Base-by-base conservation (phyloP, 192 early-diverging fungal species). In the Podila epigama region DNA sequence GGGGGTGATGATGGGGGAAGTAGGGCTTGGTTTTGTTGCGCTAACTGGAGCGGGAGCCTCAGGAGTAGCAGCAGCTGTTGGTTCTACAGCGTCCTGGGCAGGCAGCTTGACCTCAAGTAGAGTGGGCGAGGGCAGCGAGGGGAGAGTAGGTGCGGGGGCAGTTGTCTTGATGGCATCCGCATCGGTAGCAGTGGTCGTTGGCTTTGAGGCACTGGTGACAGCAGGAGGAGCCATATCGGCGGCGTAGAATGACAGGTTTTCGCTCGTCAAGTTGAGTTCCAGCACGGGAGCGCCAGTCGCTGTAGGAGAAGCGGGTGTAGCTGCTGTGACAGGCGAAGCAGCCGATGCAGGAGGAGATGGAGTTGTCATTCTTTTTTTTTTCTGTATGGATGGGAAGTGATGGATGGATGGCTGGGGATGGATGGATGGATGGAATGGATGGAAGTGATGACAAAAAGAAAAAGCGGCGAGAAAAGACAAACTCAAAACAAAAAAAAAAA, bases 101-200 rank as follows among this genome's bases (percentile, higher is more conserved):
- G 52, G 52, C 1, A 66, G 31, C n/a, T 77, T 67, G 53, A 58
- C 61, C 5, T 67, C 66, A 27, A 63, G 65, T 37, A 35, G n/a
- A 35, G 64, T 51, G 40, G 72, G 60, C 39, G 59, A 36, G 52
- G 65, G 35, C 36, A 59, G 27, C 33, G 58, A 20, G 32, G 54
- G 51, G 5, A 22, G 4, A n/a, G n/a, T n/a, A n/a, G n/a, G n/a
- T n/a, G n/a, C n/a, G n/a, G n/a, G n/a, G n/a, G n/a, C n/a, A n/a
- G n/a, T n/a, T n/a, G n/a, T n/a, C 20, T 22, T 48, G 7, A 22
- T 48, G 44, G n/a, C 44, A 10, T 48, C 25, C 1, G 8, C 44
- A 5, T 48, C 41, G 41, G 41, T 8, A 7, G 40, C 40, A 13
- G 37, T 39, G 13, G 37, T 39, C 7, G 37, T 39, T n/a, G n/a